Base-by-base conservation (phyloP, 2,329 filamentous ascomycete species). In the Aspergillus texensis region DNA sequence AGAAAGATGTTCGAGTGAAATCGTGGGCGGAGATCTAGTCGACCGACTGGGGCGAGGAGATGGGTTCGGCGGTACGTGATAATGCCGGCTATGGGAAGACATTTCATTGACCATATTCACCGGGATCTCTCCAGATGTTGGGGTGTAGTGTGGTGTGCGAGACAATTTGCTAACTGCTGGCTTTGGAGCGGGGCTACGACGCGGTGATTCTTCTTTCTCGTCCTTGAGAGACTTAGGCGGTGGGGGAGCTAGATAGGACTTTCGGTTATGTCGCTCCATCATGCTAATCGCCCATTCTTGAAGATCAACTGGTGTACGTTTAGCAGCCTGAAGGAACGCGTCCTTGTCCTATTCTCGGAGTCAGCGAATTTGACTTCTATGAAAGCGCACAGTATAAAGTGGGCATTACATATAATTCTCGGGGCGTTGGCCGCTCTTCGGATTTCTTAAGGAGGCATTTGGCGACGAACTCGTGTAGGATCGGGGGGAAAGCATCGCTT, bases 391-490 rank as follows among this genome's bases (percentile, higher is more conserved):
- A 43, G 21, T 16, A 30, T 39, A 60, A 30, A 19, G 16, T 9
- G 56, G 16, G 24, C 10, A 80, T 91, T 84, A 96, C 93, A 80
- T 92, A 97, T 65, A 99, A 88, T 71, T 98, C 93, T 72, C 94
- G 90, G 10, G 95, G 95, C 6, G 95, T 98, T 58, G 94, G 95
- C 58, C 95, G 88, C 74, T 92, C 88, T 64, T 94, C 91, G 0
- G 95, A 92, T 65, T 91, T 89, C 82, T 99, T 99, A 78, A 90
- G 89, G 68, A 99, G 82, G 80, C 95, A 99, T 78, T 96, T 97
- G 69, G 95, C 93, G 63, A 98, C 94, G 88, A 98, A 97, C 68
- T 98, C 93, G 72, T 98, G 94, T 54, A 99, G 81, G 67, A 98
- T 98, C 32, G 89, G 87, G 0, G 95, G 95, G 84, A 99, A 99